Percentiles rank a stretch among this genome's conserved stretches.
These are phyloP conservation scores for Rhodotorula taiwanensis DNA, from an alignment of 768 basidiomycete species.

Conservation along the genomic window DNA sequence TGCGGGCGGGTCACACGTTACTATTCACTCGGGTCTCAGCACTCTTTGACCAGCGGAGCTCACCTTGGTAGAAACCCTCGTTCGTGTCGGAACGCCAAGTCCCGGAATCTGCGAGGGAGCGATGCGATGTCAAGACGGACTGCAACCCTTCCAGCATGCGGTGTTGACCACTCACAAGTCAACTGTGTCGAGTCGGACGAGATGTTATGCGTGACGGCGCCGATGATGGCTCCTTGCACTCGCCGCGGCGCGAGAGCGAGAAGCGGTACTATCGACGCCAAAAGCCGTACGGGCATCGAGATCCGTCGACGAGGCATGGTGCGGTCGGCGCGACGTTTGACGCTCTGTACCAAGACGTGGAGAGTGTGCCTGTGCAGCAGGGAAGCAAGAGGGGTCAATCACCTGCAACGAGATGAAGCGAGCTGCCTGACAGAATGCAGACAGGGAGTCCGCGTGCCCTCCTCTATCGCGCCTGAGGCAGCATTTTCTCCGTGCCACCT, in stretches of 20 bases:
- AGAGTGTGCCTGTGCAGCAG: too few relatives aligned
- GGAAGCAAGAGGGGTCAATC: too few relatives aligned
- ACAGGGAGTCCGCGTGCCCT: too few relatives aligned
- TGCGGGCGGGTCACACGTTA: background rate
- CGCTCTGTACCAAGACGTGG: too few relatives aligned
- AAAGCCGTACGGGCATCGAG: background rate
- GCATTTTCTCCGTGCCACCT: too few relatives aligned
- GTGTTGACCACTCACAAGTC: slow-evolving; percentile 11
- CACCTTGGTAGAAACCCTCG: slow-evolving; percentile 19
- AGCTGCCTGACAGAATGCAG: too few relatives aligned
- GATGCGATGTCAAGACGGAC: background rate
- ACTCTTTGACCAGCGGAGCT: background rate
- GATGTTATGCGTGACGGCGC: slow-evolving; percentile 15
- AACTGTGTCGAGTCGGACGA: slow-evolving; percentile 30
- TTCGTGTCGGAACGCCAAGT: slow-evolving; percentile 12
- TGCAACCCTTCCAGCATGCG: background rate
- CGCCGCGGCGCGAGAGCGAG: background rate
- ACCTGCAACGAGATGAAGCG: too few relatives aligned
- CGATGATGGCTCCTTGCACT: background rate
- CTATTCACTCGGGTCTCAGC: background rate
- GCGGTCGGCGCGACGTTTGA: too few relatives aligned
- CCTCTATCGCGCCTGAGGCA: too few relatives aligned
- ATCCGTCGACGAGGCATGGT: background rate
- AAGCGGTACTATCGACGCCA: background rate
- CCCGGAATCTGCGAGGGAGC: background rate